A percentile compares a stretch with the other conserved stretches of the same genome.
phyloP scores from a whole-genome alignment of 1,284 basidiomycete genomes.

The Cryptococcus neoformans region DNA sequence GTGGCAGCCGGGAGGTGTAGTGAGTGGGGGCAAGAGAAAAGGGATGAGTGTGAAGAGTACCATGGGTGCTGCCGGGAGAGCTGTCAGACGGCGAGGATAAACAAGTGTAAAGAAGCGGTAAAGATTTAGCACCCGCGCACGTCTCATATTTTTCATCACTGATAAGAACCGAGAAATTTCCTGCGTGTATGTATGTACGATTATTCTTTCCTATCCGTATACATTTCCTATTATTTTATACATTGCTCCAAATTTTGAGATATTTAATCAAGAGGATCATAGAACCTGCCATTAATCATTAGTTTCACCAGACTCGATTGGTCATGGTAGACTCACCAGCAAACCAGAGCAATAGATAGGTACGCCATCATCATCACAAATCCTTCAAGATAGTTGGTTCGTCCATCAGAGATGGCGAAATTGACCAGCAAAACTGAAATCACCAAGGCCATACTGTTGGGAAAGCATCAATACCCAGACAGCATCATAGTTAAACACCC shows the following conservation, averaged over 20 bases:
- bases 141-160: no score
- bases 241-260: background rate
- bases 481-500: background rate
- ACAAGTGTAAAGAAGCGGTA: background rate
- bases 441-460: slow-evolving; percentile 50
- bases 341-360: slow-evolving; percentile 44
- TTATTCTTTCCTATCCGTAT: background rate
- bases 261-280: slow-evolving; percentile 13
- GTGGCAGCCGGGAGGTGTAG: background rate
- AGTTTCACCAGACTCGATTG: background rate
- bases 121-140: no score
- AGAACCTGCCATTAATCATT: slow-evolving; percentile 8
- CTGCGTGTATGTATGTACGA: slow-evolving; percentile 1
- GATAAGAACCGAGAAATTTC: background rate
- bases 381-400: slow-evolving; percentile 75
- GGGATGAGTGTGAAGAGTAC: background rate
- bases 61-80: background rate
- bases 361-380: slow-evolving; percentile 56
- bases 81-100: background rate
- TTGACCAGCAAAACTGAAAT: slow-evolving; percentile 71
- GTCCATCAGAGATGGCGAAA: slow-evolving; percentile 75
- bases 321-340: slow-evolving; percentile 26
- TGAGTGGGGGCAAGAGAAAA: background rate
- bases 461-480: background rate
- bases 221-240: background rate